phyloP scores from a whole-genome alignment of 768 basidiomycete genomes.

The Leucogyrophana mollusca region DNA sequence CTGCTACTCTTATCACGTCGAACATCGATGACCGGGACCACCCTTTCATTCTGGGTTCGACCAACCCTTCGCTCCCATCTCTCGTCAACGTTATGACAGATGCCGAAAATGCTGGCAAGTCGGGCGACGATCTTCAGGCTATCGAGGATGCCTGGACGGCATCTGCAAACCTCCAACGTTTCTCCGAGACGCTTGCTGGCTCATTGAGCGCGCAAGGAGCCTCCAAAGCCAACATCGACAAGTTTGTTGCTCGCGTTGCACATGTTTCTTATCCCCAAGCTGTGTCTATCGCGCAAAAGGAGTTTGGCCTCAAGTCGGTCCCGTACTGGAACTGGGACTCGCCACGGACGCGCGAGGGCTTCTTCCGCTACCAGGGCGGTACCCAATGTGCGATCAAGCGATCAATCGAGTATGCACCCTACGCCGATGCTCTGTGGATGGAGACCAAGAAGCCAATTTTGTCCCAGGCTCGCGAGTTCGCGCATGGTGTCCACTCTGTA shows the following conservation, averaged over 20 bases:
- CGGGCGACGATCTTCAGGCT: conserved; percentile 76
- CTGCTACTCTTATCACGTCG: conserved; percentile 93
- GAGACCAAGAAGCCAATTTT: conserved; percentile 95
- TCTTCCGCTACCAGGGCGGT: conserved; percentile 96
- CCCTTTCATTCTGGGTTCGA: conserved; percentile 91
- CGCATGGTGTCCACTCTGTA: conserved; percentile 78
- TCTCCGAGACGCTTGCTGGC: conserved; percentile 66
- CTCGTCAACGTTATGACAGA: conserved; percentile 80
- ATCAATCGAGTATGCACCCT: conserved; percentile 89
- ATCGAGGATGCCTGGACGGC: conserved; percentile 88
- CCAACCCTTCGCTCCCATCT: conserved; percentile 67
- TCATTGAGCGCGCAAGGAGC: conserved; percentile 64
- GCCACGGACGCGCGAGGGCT: conserved; percentile 93
- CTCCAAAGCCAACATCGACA: conserved; percentile 46
- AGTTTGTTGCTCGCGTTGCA: conserved; percentile 62
- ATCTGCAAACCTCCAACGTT: conserved; percentile 77
- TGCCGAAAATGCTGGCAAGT: conserved; percentile 80
- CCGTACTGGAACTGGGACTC: conserved; percentile 97
- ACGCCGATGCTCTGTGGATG: conserved; percentile 93
- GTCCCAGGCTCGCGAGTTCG: conserved; percentile 89
- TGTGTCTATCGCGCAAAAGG: conserved; percentile 70
- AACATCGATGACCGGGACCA: conserved; percentile 99
- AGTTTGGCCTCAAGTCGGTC: conserved; percentile 68
- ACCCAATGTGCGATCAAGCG: conserved; percentile 93
- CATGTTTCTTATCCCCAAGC: conserved; percentile 71